A percentile compares a stretch with the other conserved stretches of the same genome.
Conservation (phyloP, 2,329 filamentous ascomycete genomes). For the Pseudopithomyces chartarum region DNA sequence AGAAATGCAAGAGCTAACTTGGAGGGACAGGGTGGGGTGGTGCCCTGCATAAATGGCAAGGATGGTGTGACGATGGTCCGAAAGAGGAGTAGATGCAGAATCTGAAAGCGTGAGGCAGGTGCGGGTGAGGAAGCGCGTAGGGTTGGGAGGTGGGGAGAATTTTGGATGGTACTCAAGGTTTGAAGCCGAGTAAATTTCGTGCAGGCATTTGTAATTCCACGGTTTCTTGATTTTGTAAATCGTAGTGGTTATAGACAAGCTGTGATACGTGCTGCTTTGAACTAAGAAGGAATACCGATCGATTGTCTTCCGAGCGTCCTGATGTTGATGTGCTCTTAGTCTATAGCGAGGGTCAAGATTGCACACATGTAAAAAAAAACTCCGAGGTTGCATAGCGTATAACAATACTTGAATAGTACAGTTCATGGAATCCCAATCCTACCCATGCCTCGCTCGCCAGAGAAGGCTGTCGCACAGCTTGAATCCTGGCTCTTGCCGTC, state of each 20-base stretch:
- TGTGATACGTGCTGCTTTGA: too few relatives aligned
- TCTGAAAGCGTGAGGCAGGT: neutral
- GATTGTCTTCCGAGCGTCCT: too few relatives aligned
- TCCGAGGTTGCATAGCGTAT: neutral
- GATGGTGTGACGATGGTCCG: neutral
- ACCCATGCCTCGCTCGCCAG: neutral
- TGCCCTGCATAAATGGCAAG: neutral
- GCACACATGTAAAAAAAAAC: neutral
- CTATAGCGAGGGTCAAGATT: too few relatives aligned
- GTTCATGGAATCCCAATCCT: neutral
- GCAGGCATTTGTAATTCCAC: too few relatives aligned
- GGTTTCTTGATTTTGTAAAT: too few relatives aligned
- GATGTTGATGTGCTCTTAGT: too few relatives aligned
- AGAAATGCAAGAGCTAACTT: neutral
- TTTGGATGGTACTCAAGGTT: too few relatives aligned
- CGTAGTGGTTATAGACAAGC: too few relatives aligned
- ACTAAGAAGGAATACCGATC: too few relatives aligned
- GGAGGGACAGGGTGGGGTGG: neutral
- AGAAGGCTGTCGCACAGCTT: neutral
- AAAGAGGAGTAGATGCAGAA: neutral
- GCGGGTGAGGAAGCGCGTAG: neutral
- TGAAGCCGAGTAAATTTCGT: too few relatives aligned
- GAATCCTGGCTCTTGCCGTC: neutral
- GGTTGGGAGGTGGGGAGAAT: neutral
- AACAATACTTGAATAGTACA: conserved; percentile 13